A percentile compares a stretch with the other conserved stretches of the same genome.
phyloP scores from a whole-genome alignment of 1,139 yeast genomes.

The Hyphopichia buzzinii region DNA sequence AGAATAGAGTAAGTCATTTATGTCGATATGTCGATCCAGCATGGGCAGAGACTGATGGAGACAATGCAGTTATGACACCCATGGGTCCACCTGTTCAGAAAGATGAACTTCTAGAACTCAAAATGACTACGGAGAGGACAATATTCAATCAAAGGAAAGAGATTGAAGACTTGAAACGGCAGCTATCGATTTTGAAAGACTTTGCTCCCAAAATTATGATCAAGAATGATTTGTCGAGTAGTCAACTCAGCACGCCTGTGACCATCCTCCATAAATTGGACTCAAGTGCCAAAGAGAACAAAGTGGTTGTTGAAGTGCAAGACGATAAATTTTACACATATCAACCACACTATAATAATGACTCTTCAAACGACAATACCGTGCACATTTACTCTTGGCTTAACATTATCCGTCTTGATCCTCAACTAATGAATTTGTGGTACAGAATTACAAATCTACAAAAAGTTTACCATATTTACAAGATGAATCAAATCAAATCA shows the following conservation, averaged over 20 bases:
- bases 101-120: constrained; percentile 21
- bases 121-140: constrained; percentile 20
- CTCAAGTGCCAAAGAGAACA: constrained; percentile 8
- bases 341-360: constrained; percentile 3
- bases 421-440: constrained; percentile 44
- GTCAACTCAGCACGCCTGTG: constrained; percentile 6
- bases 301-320: constrained; percentile 18
- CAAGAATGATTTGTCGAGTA: neutral
- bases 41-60: constrained; percentile 23
- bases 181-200: constrained; percentile 28
- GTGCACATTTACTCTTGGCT: constrained; percentile 38
- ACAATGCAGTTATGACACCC: neutral
- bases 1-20: constrained; percentile 41
- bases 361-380: constrained; percentile 3
- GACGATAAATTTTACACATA: constrained; percentile 17
- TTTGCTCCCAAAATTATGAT: constrained; percentile 13
- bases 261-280: constrained; percentile 20
- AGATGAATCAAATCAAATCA: constrained; percentile 20
- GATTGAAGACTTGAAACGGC: constrained; percentile 36
- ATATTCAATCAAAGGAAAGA: constrained; percentile 29
- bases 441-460: constrained; percentile 40
- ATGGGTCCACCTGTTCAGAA: constrained; percentile 11
- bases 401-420: constrained; percentile 40
- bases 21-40: constrained; percentile 44
- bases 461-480: constrained; percentile 39